phyloP scores from a whole-genome alignment of 169 alveolate genomes.

The Babesia bovis region DNA sequence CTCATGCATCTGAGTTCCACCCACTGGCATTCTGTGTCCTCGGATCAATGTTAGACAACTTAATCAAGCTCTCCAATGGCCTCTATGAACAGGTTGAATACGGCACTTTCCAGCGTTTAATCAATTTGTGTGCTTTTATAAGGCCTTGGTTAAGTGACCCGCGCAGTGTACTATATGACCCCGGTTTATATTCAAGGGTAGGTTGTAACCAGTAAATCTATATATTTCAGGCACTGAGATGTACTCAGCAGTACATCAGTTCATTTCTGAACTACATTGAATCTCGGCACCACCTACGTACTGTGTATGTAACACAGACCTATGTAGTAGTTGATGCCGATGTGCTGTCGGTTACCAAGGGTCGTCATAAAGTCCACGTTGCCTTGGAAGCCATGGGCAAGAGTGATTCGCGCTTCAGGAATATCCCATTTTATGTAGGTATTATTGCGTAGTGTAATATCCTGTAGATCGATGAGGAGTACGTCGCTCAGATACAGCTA shows the following conservation, averaged over 20 bases:
- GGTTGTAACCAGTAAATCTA: background rate
- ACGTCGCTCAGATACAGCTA: slow-evolving; percentile 75
- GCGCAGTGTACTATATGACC: slow-evolving; percentile 65
- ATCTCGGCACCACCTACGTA: slow-evolving; percentile 57
- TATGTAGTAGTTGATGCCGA: slow-evolving; percentile 69
- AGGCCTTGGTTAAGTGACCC: slow-evolving; percentile 76
- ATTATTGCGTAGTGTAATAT: background rate
- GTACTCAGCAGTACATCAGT: slow-evolving; percentile 58
- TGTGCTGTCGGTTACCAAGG: slow-evolving; percentile 70
- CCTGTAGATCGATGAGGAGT: slow-evolving; percentile 66
- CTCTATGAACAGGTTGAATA: slow-evolving; percentile 62
- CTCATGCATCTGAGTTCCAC: slow-evolving; percentile 53
- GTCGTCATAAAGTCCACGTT: slow-evolving; percentile 66
- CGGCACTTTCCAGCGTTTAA: slow-evolving; percentile 66
- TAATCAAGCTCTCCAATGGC: slow-evolving; percentile 54
- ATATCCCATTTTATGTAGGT: slow-evolving; percentile 73
- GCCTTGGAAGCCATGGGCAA: slow-evolving; percentile 65
- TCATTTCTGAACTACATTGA: slow-evolving; percentile 63
- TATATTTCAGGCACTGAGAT: slow-evolving; percentile 32
- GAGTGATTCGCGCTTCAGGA: slow-evolving; percentile 68
- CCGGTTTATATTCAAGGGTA: slow-evolving; percentile 70
- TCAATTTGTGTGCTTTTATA: slow-evolving; percentile 67
- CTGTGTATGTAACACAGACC: slow-evolving; percentile 68
- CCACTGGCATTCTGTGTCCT: slow-evolving; percentile 59
- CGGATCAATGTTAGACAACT: slow-evolving; percentile 55